Conservation (phyloP, 306 rosid genomes). For the Fragaria nilgerrensis region DNA sequence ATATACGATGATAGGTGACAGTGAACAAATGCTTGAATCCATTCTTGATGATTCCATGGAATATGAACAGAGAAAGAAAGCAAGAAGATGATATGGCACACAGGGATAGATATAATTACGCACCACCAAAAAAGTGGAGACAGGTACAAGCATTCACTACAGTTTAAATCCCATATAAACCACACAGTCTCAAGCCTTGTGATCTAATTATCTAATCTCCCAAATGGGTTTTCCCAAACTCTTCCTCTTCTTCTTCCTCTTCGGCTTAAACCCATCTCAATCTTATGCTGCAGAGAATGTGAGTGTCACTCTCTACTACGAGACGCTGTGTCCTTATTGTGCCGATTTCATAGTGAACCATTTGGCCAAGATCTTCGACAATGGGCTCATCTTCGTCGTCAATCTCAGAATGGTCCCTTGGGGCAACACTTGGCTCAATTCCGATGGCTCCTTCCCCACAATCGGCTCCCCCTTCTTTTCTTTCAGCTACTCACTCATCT, state of each 20-base stretch:
- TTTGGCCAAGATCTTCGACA: conserved; percentile 61
- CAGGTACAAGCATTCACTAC: neutral
- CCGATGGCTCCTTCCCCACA: conserved; percentile 40
- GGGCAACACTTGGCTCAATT: conserved; percentile 72
- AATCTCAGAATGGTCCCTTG: conserved; percentile 82
- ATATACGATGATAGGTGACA: no score
- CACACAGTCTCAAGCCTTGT: neutral
- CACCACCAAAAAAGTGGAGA: neutral
- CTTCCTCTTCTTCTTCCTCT: no score
- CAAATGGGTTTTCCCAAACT: no score
- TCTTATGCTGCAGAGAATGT: no score
- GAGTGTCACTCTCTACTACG: no score
- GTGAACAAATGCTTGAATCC: no score
- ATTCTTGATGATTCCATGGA: no score
- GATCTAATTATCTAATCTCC: no score
- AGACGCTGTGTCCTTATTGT: conserved; percentile 77
- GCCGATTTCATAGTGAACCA: conserved; percentile 76
- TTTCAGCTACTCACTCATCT: neutral
- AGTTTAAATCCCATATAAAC: neutral
- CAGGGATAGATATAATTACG: neutral
- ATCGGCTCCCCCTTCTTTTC: neutral
- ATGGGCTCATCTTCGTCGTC: conserved; percentile 60
- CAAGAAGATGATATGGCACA: neutral
- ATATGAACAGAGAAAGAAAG: neutral
- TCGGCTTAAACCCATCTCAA: no score